A percentile compares a stretch with the other conserved stretches of the same genome.
Evolutionary conservation across 2,329 filamentous ascomycete species (phyloP).

Genomic region (Alternaria alternata): DNA sequence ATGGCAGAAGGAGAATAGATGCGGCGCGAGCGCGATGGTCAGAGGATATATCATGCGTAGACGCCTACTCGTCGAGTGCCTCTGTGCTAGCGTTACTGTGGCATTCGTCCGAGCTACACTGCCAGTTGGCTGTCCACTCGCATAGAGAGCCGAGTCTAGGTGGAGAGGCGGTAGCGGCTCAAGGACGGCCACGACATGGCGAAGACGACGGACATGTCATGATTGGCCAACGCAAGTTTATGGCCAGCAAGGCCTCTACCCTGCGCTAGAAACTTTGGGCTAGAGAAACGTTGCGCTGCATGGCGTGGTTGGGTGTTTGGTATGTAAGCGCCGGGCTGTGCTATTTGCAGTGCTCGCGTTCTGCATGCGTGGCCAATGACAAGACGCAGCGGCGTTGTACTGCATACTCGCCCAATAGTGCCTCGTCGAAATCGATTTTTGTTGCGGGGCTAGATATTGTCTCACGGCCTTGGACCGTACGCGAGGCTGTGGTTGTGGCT

Average conservation of each 20-base stretch:
- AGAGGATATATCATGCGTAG: conserved; percentile 49
- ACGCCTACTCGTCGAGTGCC: conserved; percentile 37
- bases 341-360: conserved; percentile 41
- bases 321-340: conserved; percentile 44
- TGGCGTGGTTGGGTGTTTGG: conserved; percentile 42
- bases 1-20: conserved; percentile 36
- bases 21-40: conserved; percentile 37
- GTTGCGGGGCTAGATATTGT: conserved; percentile 15
- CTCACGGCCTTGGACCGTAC: conserved; percentile 3
- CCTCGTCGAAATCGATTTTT: conserved; percentile 15
- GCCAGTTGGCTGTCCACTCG: conserved; percentile 44
- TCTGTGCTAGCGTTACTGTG: conserved; percentile 38
- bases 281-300: conserved; percentile 32
- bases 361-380: conserved; percentile 37
- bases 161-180: conserved; percentile 45
- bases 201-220: conserved; percentile 26
- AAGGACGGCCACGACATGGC: conserved; percentile 46
- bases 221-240: conserved; percentile 38
- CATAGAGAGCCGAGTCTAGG: conserved; percentile 28
- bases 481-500: conserved; percentile 16
- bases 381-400: conserved; percentile 26
- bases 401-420: conserved; percentile 40
- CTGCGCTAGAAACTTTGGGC: conserved; percentile 31
- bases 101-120: conserved; percentile 37
- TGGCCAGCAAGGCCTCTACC: conserved; percentile 27